Evolutionary conservation across 108 stramenopile species (phyloP).

Genomic region (Nitzschia palea): DNA sequence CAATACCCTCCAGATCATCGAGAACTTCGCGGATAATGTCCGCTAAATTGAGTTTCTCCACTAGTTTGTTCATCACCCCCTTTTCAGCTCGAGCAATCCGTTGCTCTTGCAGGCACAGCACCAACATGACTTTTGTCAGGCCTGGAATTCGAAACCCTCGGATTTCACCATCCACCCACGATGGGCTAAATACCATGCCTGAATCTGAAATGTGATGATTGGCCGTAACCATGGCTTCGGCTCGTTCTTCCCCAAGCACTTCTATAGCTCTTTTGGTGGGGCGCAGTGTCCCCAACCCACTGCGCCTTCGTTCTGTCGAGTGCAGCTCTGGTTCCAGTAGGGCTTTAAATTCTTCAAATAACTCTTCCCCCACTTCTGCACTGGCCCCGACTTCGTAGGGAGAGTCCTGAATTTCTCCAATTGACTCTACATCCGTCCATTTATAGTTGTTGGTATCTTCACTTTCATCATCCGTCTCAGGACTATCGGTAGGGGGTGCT

Average conservation of each 20-base stretch:
- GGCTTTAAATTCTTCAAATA: constrained; percentile 22
- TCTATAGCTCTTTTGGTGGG: constrained; percentile 11
- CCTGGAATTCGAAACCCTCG: constrained; percentile 12
- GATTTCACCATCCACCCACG: constrained; percentile 19
- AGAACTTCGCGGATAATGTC: constrained; percentile 10
- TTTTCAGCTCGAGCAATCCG: constrained; percentile 4
- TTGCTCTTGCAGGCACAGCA: constrained; percentile 25
- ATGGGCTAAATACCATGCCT: constrained; percentile 14
- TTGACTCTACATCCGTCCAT: constrained; percentile 1
- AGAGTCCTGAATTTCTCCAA: constrained; percentile 15
- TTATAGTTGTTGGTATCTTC: constrained; percentile 10
- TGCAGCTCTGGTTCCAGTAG: constrained; percentile 5
- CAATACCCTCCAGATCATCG: neutral
- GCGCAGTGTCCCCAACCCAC: neutral
- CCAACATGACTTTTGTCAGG: neutral
- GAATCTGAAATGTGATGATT: neutral
- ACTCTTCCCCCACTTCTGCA: constrained; percentile 12
- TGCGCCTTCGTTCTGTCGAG: neutral
- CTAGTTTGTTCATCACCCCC: neutral
- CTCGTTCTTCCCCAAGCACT: constrained; percentile 14
- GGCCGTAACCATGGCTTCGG: neutral
- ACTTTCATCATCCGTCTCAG: neutral
- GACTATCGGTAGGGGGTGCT: neutral
- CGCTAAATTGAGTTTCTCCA: constrained; percentile 5
- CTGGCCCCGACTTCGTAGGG: constrained; percentile 22